A percentile compares a stretch with the other conserved stretches of the same genome.
Conservation (phyloP, 2,329 filamentous ascomycete species). For the Corynespora cassiicola region DNA sequence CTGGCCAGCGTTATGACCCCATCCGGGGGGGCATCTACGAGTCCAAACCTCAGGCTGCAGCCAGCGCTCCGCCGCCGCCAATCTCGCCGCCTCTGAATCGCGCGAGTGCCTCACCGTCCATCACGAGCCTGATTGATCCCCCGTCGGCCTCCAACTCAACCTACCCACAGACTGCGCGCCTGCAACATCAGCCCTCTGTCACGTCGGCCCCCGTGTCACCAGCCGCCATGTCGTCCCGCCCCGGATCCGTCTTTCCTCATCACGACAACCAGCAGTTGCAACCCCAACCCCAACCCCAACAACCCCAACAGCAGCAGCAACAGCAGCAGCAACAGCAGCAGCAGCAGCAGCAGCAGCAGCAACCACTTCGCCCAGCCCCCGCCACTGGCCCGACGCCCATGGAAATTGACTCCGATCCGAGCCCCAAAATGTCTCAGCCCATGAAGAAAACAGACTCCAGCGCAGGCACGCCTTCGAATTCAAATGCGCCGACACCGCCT, state of each 20-base stretch:
- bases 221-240: slow-evolving; percentile 36
- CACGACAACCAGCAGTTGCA: slow-evolving; percentile 28
- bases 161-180: slow-evolving; percentile 38
- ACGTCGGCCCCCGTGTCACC: slow-evolving; percentile 49
- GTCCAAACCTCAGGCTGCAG: slow-evolving; percentile 49
- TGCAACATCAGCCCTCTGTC: slow-evolving; percentile 43
- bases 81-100: slow-evolving; percentile 65
- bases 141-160: slow-evolving; percentile 51
- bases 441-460: slow-evolving; percentile 43
- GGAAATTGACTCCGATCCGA: slow-evolving; percentile 45
- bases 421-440: slow-evolving; percentile 27
- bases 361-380: slow-evolving; percentile 19
- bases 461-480: slow-evolving; percentile 50
- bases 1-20: slow-evolving; percentile 87
- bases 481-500: slow-evolving; percentile 59
- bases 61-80: slow-evolving; percentile 53
- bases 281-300: slow-evolving; percentile 7
- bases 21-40: slow-evolving; percentile 70
- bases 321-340: slow-evolving; percentile 16
- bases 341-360: slow-evolving; percentile 13
- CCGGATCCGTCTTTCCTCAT: slow-evolving; percentile 33
- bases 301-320: slow-evolving; percentile 22
- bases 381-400: slow-evolving; percentile 36
- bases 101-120: slow-evolving; percentile 89
- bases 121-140: slow-evolving; percentile 86